Percentiles rank a stretch among this genome's conserved stretches.
These are phyloP conservation scores for Fagopyrum tataricum DNA, from an alignment of 148 eudicot genomes.

Conservation along the genomic window DNA sequence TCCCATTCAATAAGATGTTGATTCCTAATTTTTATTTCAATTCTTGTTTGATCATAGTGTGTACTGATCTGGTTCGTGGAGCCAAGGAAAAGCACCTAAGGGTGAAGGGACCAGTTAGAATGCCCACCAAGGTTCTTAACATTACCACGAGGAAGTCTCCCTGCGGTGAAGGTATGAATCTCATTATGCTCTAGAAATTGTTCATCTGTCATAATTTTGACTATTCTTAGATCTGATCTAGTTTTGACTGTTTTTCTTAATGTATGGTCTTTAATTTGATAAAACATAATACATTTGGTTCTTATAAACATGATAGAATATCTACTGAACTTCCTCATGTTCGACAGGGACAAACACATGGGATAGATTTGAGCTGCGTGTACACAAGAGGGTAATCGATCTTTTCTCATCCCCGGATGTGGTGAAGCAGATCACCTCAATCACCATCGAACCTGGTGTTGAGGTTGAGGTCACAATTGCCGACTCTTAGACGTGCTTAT, in stretches of 20 bases:
- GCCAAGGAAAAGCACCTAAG: constrained; percentile 85
- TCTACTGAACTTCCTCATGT: constrained; percentile 8
- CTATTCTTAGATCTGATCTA: neutral
- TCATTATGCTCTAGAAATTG: neutral
- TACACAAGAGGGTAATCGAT: constrained; percentile 63
- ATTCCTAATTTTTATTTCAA: neutral
- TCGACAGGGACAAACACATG: constrained; percentile 49
- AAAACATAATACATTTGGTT: no score
- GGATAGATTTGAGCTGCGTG: constrained; percentile 52
- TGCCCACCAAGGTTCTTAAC: constrained; percentile 84
- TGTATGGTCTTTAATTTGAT: no score
- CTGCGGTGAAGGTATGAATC: constrained; percentile 85
- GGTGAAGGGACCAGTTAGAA: constrained; percentile 94
- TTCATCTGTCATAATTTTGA: neutral
- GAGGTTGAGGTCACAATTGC: constrained; percentile 64
- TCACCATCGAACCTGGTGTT: constrained; percentile 60
- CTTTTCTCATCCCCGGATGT: constrained; percentile 61
- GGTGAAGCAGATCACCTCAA: constrained; percentile 61
- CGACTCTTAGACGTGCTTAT: constrained; percentile 26
- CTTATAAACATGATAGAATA: neutral
- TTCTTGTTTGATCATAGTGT: constrained; percentile 32
- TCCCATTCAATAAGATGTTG: neutral
- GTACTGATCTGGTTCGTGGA: constrained; percentile 84
- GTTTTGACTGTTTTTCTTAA: neutral
- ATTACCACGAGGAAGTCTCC: constrained; percentile 92